Percentiles rank a stretch among this genome's conserved stretches.
phyloP scores from a whole-genome alignment of 2,329 filamentous ascomycete species.

The Penicillium concentricum region DNA sequence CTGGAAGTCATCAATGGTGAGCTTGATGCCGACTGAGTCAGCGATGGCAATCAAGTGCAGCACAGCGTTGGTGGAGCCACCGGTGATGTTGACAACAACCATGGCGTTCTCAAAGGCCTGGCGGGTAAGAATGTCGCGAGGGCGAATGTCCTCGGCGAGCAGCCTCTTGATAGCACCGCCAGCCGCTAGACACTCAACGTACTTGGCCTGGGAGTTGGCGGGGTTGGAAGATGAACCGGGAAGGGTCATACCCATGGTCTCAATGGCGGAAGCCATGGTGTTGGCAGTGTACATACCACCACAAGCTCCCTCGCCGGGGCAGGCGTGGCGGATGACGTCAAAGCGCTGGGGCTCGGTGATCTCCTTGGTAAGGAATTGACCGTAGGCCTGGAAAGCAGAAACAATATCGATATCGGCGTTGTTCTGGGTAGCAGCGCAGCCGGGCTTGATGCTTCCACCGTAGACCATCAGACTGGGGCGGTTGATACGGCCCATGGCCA shows the following conservation, averaged over 20 bases:
- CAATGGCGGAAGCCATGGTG: conserved; percentile 73
- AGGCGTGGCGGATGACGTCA: conserved; percentile 91
- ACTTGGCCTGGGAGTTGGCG: conserved; percentile 70
- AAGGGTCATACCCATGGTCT: conserved; percentile 74
- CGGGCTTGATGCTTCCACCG: conserved; percentile 88
- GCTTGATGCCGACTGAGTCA: conserved; percentile 74
- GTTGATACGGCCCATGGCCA: conserved; percentile 94
- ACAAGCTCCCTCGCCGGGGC: conserved; percentile 78
- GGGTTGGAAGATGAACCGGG: conserved; percentile 78
- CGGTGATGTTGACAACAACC: conserved; percentile 77
- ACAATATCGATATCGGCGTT: conserved; percentile 85
- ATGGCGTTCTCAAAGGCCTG: conserved; percentile 83
- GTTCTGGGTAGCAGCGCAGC: conserved; percentile 73
- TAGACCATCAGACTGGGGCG: conserved; percentile 96
- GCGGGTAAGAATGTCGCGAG: conserved; percentile 74
- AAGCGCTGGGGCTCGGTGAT: conserved; percentile 89
- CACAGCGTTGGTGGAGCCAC: conserved; percentile 82
- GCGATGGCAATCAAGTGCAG: conserved; percentile 82
- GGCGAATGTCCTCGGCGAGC: conserved; percentile 73
- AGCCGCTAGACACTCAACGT: conserved; percentile 68
- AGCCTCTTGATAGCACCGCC: conserved; percentile 73
- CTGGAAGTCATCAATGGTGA: conserved; percentile 86
- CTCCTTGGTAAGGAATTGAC: conserved; percentile 87
- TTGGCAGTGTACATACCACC: conserved; percentile 84
- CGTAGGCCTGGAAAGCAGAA: conserved; percentile 96